Evolutionary conservation across 169 alveolate species (phyloP).

Genomic region (Plasmodium ovale): DNA sequence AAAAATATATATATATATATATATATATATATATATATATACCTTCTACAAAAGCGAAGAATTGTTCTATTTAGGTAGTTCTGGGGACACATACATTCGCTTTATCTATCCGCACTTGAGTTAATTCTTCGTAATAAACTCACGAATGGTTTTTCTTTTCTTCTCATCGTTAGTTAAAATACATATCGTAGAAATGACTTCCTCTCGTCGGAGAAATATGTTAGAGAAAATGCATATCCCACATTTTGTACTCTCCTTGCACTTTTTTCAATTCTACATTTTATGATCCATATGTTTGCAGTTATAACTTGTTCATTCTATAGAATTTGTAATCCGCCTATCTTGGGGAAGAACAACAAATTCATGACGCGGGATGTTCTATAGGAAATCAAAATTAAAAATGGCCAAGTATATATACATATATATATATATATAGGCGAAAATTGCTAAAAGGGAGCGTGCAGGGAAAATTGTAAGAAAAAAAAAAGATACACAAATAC

Average conservation of each 20-base stretch:
- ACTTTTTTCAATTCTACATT: no score
- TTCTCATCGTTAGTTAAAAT: no score
- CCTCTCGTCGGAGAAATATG: no score
- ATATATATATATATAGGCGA: not conserved
- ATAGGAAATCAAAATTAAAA: no score
- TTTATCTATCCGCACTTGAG: not conserved
- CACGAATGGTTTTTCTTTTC: no score
- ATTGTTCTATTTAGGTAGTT: not conserved
- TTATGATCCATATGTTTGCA: no score
- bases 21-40: no score
- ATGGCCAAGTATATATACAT: not conserved
- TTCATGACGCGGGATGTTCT: not conserved
- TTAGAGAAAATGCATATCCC: not conserved
- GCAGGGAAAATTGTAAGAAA: not conserved
- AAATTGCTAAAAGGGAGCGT: not conserved
- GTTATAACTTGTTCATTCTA: no score
- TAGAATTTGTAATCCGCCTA: no score
- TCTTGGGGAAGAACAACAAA: not conserved
- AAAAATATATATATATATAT: no score
- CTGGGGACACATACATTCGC: not conserved
- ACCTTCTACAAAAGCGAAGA: not conserved
- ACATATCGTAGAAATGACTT: no score
- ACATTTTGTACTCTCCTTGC: not conserved
- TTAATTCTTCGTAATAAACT: not conserved
- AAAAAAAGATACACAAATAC: not conserved